Percentiles rank a stretch among this genome's conserved stretches.
phyloP scores from a whole-genome alignment of 306 rosid species.

The Lablab purpureus region DNA sequence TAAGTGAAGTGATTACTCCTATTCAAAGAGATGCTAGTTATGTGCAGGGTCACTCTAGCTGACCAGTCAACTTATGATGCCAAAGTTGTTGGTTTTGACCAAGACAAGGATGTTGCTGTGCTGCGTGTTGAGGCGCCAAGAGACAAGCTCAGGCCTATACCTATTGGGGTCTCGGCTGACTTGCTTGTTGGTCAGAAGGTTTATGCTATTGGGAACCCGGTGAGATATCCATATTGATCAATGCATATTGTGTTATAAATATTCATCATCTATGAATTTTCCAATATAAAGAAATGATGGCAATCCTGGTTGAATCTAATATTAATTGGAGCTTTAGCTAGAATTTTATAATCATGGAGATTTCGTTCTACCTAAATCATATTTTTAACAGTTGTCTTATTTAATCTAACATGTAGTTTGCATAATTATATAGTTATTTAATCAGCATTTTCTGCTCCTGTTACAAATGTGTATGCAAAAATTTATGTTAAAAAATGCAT shows the following conservation, averaged over 20 bases:
- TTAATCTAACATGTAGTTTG: slow-evolving; percentile 21
- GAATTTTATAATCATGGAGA: slow-evolving; percentile 3
- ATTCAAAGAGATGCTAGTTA: slow-evolving; percentile 57
- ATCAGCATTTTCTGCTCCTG: slow-evolving; percentile 1
- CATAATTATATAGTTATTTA: slow-evolving; percentile 8
- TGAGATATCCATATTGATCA: slow-evolving; percentile 51
- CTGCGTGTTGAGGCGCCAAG: slow-evolving; percentile 87
- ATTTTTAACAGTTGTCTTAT: neutral
- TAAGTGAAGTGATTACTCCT: slow-evolving; percentile 40
- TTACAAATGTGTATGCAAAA: neutral
- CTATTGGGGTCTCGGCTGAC: slow-evolving; percentile 87
- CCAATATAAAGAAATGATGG: slow-evolving; percentile 7
- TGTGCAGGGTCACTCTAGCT: slow-evolving; percentile 92
- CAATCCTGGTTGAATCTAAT: slow-evolving; percentile 31
- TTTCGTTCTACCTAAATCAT: neutral
- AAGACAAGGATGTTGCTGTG: slow-evolving; percentile 98
- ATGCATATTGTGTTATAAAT: slow-evolving; percentile 5
- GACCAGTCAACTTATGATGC: slow-evolving; percentile 95
- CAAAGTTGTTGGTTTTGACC: slow-evolving; percentile 93
- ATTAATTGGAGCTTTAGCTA: slow-evolving; percentile 1
- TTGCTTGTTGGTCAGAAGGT: slow-evolving; percentile 99
- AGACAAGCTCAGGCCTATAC: slow-evolving; percentile 88
- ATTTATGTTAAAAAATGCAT: neutral
- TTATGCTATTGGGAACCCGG: slow-evolving; percentile 97
- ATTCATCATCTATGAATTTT: slow-evolving; percentile 8